phyloP scores from a whole-genome alignment of 306 rosid genomes.

The Ochetophila trinervis region DNA sequence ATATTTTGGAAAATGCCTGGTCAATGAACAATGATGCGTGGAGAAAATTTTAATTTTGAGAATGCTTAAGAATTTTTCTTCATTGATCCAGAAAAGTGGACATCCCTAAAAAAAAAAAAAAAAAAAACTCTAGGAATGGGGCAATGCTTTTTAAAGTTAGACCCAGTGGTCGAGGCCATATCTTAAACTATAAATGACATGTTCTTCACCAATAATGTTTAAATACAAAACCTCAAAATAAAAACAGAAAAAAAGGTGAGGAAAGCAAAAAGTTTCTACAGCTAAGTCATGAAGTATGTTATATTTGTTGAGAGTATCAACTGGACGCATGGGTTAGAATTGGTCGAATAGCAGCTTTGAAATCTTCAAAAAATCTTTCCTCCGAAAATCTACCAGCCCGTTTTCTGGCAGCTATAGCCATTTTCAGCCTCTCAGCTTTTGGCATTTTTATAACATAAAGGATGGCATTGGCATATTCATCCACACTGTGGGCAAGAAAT shows the following conservation, averaged over 20 bases:
- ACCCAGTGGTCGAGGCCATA: background rate
- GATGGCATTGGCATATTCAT: slow-evolving; percentile 87
- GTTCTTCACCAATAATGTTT: background rate
- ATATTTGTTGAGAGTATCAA: slow-evolving; percentile 20
- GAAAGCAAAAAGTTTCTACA: slow-evolving; percentile 2
- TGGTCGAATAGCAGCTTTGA: slow-evolving; percentile 65
- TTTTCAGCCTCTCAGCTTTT: slow-evolving; percentile 52
- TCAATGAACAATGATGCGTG: no score
- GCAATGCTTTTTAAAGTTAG: no score
- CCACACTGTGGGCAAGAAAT: slow-evolving; percentile 62
- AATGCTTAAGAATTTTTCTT: background rate
- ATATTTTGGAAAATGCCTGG: no score
- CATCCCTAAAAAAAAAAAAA: no score
- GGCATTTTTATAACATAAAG: slow-evolving; percentile 56
- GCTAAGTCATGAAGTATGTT: background rate
- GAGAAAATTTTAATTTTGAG: no score
- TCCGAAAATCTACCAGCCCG: slow-evolving; percentile 85
- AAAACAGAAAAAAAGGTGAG: background rate
- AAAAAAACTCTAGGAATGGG: no score
- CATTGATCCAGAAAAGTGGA: no score
- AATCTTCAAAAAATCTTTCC: slow-evolving; percentile 73
- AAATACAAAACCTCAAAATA: no score
- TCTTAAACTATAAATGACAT: background rate
- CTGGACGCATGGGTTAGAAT: slow-evolving; percentile 35
- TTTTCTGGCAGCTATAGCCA: slow-evolving; percentile 84